Conservation (phyloP, 345 rosid genomes). For the Melaleuca alternifolia region DNA sequence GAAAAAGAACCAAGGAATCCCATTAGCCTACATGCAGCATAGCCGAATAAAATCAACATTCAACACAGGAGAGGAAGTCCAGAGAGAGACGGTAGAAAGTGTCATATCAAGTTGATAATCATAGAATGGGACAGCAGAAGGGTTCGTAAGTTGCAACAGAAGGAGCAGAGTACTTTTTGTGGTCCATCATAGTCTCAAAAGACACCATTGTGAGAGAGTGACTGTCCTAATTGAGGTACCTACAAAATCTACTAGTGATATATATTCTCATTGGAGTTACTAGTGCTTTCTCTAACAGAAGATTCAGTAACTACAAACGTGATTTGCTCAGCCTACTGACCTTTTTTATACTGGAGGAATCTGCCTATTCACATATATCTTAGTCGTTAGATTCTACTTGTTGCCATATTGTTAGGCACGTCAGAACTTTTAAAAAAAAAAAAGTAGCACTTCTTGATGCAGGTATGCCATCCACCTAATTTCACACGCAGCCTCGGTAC, state of each 20-base stretch:
- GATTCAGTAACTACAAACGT: background rate
- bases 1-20: background rate
- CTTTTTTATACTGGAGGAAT: too few species aligned
- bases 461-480: background rate
- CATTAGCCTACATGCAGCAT: background rate
- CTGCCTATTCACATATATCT: background rate
- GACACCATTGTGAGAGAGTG: background rate
- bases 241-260: background rate
- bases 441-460: background rate
- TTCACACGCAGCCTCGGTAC: background rate
- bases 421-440: background rate
- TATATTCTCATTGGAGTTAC: background rate
- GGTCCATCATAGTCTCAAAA: background rate
- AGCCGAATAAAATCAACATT: background rate
- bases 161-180: background rate
- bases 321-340: background rate
- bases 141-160: background rate
- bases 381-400: background rate
- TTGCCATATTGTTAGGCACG: background rate
- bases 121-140: background rate
- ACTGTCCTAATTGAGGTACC: background rate
- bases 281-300: background rate
- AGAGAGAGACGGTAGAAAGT: background rate
- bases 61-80: background rate
- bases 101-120: background rate